Evolutionary conservation across 345 rosid species (phyloP).

Genomic region (Lenwebbia sp.): DNA sequence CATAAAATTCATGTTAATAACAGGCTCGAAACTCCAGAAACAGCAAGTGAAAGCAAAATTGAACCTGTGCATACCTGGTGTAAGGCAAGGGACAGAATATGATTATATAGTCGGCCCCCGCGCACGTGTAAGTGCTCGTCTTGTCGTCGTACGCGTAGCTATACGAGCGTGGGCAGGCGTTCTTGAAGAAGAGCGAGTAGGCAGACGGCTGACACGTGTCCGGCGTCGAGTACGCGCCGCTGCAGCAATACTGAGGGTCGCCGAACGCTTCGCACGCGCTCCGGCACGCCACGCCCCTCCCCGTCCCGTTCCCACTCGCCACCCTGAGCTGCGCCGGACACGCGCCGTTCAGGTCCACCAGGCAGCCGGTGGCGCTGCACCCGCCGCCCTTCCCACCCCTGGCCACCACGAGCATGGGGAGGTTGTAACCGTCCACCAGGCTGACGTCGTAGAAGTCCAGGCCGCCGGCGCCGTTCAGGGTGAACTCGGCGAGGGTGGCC

Average conservation of each 20-base stretch:
- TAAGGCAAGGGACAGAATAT: conserved; percentile 85
- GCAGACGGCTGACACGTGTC: conserved; percentile 67
- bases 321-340: conserved; percentile 55
- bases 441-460: conserved; percentile 68
- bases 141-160: conserved; percentile 86
- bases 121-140: conserved; percentile 86
- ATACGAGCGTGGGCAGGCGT: conserved; percentile 84
- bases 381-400: conserved; percentile 33
- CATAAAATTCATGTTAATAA: background rate
- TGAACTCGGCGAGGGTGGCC: conserved; percentile 86
- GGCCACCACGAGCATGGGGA: conserved; percentile 43
- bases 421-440: conserved; percentile 16
- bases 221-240: conserved; percentile 61
- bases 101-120: conserved; percentile 51
- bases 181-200: conserved; percentile 61
- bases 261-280: conserved; percentile 92
- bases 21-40: background rate
- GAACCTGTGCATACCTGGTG: conserved; percentile 36
- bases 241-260: conserved; percentile 66
- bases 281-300: conserved; percentile 36
- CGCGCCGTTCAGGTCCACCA: conserved; percentile 68
- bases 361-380: conserved; percentile 82
- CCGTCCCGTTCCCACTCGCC: conserved; percentile 14
- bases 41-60: background rate
- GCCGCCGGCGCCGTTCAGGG: conserved; percentile 62